Evolutionary conservation across 2,329 filamentous ascomycete genomes (phyloP), one percentile per base, ranked within the genome.

Genomic region (Trichoderma citrinoviride): DNA sequence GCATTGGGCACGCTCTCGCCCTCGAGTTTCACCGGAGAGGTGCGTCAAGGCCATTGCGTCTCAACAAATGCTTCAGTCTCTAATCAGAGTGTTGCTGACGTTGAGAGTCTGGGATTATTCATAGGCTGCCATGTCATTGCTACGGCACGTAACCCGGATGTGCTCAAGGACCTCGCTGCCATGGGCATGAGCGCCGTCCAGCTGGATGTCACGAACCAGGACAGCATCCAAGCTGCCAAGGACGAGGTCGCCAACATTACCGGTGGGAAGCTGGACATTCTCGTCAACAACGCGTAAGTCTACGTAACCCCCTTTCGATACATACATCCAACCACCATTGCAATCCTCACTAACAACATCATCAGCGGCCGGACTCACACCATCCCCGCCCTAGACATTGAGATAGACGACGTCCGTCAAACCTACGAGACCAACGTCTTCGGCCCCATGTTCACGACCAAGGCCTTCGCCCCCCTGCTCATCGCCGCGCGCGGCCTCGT

Each of bases 371-470:
- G 81, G 63, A 81, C 80, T 3, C 80, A 83, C 71, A 82, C 79
- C 17, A 79, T 82, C 57, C 82, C 83, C 0, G 81, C 82, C 1
- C 77, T 82, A 1, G 83, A 86, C 70, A 78, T 84, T 52, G 78
- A 82, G 57, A 70, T 85, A 7, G 78, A 81, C 60, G 83, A 84
- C 56, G 82, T 84, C 5, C 83, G 83, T 65, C 72, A 76, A 66
- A 83, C 82, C 2, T 86, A 83, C 61, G 83, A 86, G 72, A 81
- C 82, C 68, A 86, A 86, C 68, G 82, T 86, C 46, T 85, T 87
- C 66, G 81, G 81, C 47, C 79, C 83, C 68, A 85, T 87, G 82
- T 78, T 81, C 71, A 84, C 83, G 77, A 80, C 79, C 60, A 77
- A 83, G 69, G 76, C 79, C 33, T 86, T 86, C 69, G 73, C 78